phyloP scores from a whole-genome alignment of 2,329 filamentous ascomycete species.

The Sclerotinia sclerotiorum region DNA sequence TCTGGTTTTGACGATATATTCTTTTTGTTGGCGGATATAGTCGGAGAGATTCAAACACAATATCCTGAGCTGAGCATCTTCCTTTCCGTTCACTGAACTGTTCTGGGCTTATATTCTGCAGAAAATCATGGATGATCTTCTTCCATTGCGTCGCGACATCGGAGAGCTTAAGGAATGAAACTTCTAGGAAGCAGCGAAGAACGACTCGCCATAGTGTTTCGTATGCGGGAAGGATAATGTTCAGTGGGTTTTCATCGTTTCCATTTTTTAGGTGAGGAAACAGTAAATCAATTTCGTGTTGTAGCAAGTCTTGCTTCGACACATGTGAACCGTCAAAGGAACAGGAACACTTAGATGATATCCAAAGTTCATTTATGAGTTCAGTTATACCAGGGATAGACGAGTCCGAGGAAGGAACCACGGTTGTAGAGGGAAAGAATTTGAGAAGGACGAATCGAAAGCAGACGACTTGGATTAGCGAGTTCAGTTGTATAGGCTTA shows the following conservation, averaged over 20 bases:
- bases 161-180: constrained; percentile 8
- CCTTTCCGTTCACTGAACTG: constrained; percentile 2
- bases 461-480: constrained; percentile 15
- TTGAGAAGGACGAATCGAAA: constrained; percentile 15
- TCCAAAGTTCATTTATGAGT: constrained; percentile 19
- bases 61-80: not conserved
- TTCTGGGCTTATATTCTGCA: not conserved
- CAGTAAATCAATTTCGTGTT: not conserved
- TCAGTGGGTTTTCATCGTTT: constrained; percentile 20
- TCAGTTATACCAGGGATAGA: constrained; percentile 1
- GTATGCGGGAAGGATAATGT: constrained; percentile 26
- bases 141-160: not conserved
- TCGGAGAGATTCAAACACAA: constrained; percentile 18
- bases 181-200: constrained; percentile 22
- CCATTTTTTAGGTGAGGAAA: not conserved
- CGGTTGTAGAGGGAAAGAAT: not conserved
- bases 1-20: constrained; percentile 15
- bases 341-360: constrained; percentile 17
- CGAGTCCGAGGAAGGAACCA: not conserved
- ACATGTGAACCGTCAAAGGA: not conserved
- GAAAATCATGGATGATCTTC: not conserved
- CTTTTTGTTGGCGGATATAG: constrained; percentile 21
- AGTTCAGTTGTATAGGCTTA: not conserved
- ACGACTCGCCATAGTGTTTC: constrained; percentile 27
- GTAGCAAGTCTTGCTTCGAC: not conserved